phyloP scores from a whole-genome alignment of 1,139 yeast genomes.

The Taphrina deformans region DNA sequence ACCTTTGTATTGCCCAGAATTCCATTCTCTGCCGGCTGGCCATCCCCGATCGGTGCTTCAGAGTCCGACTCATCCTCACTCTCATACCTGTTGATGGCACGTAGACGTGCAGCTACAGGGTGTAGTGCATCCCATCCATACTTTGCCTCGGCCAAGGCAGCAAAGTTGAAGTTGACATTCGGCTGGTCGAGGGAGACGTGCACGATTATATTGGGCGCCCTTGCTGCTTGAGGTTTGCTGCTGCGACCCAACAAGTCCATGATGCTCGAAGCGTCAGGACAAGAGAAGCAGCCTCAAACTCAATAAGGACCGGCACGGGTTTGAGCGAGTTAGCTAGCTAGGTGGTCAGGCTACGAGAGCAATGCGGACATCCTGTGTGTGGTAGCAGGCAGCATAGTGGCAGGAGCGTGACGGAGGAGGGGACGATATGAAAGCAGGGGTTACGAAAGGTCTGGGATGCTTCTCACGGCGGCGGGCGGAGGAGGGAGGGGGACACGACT shows the following conservation, averaged over 20 bases:
- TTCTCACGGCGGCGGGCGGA: not conserved
- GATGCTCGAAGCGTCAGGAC: not conserved
- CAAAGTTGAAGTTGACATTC: constrained; percentile 69
- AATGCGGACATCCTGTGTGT: too few relatives aligned
- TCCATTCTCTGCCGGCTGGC: not conserved
- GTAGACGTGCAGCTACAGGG: constrained; percentile 55
- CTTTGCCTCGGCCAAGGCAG: constrained; percentile 77
- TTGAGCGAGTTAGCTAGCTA: too few relatives aligned
- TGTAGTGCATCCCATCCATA: constrained; percentile 77
- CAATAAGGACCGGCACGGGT: too few relatives aligned
- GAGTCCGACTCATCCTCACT: constrained; percentile 61
- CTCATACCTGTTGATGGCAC: constrained; percentile 17
- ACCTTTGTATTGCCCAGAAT: not conserved
- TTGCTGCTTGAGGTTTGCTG: constrained; percentile 1
- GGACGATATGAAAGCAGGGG: not conserved
- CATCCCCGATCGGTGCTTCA: constrained; percentile 54
- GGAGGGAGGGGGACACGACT: not conserved
- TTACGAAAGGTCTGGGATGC: not conserved
- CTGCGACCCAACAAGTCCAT: constrained; percentile 26
- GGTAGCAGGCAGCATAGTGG: too few relatives aligned
- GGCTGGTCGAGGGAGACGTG: constrained; percentile 39
- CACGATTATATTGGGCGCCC: constrained; percentile 38
- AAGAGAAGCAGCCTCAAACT: too few relatives aligned
- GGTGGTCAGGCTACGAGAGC: too few relatives aligned
- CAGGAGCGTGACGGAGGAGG: too few relatives aligned